phyloP scores from a whole-genome alignment of 805 yeast genomes.

The Metschnikowia cerradonensis region DNA sequence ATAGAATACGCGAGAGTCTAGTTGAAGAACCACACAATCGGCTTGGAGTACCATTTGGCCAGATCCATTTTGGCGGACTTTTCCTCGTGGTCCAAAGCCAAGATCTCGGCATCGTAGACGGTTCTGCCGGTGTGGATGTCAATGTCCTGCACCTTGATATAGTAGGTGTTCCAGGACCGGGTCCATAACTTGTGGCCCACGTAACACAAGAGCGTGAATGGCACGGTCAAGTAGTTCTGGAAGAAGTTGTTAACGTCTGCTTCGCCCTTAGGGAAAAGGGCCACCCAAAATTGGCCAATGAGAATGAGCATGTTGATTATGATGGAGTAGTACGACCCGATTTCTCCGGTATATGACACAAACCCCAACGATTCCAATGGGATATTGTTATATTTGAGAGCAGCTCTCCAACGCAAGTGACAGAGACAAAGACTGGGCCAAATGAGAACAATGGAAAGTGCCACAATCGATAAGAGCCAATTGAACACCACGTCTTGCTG shows the following conservation, averaged over 20 bases:
- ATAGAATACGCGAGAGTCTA: neutral
- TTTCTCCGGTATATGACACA: conserved; percentile 36
- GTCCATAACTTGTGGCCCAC: conserved; percentile 23
- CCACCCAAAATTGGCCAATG: conserved; percentile 44
- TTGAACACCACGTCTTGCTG: conserved; percentile 28
- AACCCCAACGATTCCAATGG: conserved; percentile 23
- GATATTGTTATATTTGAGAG: conserved; percentile 20
- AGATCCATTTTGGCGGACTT: conserved; percentile 13
- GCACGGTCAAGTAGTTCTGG: conserved; percentile 26
- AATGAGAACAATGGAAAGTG: conserved; percentile 23
- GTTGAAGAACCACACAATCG: conserved; percentile 17
- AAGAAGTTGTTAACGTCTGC: conserved; percentile 26
- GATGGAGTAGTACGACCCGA: conserved; percentile 36
- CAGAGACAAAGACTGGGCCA: conserved; percentile 27
- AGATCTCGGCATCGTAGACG: conserved; percentile 21
- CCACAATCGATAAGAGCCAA: conserved; percentile 29
- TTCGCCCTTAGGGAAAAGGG: conserved; percentile 33
- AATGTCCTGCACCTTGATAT: conserved; percentile 19
- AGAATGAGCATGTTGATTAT: conserved; percentile 30
- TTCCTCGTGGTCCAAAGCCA: conserved; percentile 24
- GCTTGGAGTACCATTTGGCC: conserved; percentile 16
- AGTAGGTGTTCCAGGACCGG: conserved; percentile 20
- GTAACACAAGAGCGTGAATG: conserved; percentile 21
- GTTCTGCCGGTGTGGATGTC: conserved; percentile 21
- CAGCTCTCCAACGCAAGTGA: conserved; percentile 29